Base-by-base conservation (phyloP, 768 basidiomycete species). In the Tulasnella sp. region DNA sequence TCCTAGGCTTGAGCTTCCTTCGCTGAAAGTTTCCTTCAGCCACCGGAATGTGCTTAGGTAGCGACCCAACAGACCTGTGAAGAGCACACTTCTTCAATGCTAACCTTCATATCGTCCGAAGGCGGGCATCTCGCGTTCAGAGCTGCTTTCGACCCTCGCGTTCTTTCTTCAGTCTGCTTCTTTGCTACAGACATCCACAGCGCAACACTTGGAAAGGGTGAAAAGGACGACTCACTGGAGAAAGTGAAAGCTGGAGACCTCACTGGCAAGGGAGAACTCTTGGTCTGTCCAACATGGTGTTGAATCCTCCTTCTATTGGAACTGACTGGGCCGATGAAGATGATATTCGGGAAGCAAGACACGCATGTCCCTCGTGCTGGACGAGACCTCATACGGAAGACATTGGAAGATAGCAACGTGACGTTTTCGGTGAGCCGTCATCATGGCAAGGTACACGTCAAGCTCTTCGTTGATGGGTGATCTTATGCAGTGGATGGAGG, bases 341-440 rank as follows among this genome's bases (percentile, higher is more conserved):
- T 96, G 85, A 91, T 97, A 53, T 97, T 97, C 67, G 94, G 94
- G 5, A 92, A 93, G 69, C 90, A 90, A 84, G 92, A 97, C 70
- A 96, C 92, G 0, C 92, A 97, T 66, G 91, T 96, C 49, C 89
- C 92, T 22, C 82, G 92, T 34, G 79, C 74, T 19, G 94, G 93
- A 2, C 76, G 94, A 24, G 87, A 90, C 65, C 71, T 93, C 59
- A 92, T 97, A 60, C 80, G 94, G 46, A 78, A 80, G 49, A 80
- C 79, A 0, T 75, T 98, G 38, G 92, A 96, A 61, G 88, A 94
- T 65, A 84, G 84, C 9, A 77, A 82, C 21, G 78, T 91, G 43
- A 68, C 78, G 0, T 76, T 76, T 59, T 84, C 87, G 60, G 91
- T 92, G 63, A 65, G 82, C 74, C 24, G n/a, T 19, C 4, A 41